Percentiles rank a stretch among this genome's conserved stretches.
Evolutionary conservation across 345 rosid genomes (phyloP).

Genomic region (Physaria fendleri): DNA sequence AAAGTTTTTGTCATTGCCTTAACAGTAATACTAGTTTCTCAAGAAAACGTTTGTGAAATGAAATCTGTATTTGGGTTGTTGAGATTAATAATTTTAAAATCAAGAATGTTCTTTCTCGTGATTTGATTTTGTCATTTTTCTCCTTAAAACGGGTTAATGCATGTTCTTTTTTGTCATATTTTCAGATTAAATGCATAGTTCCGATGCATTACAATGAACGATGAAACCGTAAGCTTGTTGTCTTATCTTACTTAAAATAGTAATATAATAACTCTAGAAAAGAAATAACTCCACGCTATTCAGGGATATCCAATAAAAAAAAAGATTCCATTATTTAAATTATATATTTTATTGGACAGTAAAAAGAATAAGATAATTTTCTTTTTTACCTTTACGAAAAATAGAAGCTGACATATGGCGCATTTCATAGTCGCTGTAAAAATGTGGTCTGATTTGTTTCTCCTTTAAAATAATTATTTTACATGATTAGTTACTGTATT

Average conservation of each 20-base stretch:
- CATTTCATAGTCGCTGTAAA: not conserved
- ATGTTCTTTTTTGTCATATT: not conserved
- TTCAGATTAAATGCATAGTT: not conserved
- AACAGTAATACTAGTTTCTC: not conserved
- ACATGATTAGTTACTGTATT: not conserved
- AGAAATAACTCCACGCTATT: too few relatives aligned
- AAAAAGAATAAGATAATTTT: too few relatives aligned
- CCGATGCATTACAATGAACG: not conserved
- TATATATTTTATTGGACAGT: too few relatives aligned
- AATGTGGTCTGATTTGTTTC: not conserved
- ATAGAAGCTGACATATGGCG: not conserved
- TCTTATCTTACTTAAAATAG: not conserved
- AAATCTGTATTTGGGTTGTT: not conserved
- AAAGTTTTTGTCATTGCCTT: slow-evolving; percentile 32
- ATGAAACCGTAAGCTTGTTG: not conserved
- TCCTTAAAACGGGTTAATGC: not conserved
- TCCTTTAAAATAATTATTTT: not conserved
- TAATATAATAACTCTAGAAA: too few relatives aligned
- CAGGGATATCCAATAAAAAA: too few relatives aligned
- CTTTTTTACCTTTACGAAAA: not conserved
- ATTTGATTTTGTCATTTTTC: too few relatives aligned
- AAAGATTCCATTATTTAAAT: too few relatives aligned
- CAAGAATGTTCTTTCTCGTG: too few relatives aligned
- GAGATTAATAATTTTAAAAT: not conserved
- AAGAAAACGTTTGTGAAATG: not conserved